phyloP scores from a whole-genome alignment of 768 basidiomycete genomes.

The Suillus brevipes region DNA sequence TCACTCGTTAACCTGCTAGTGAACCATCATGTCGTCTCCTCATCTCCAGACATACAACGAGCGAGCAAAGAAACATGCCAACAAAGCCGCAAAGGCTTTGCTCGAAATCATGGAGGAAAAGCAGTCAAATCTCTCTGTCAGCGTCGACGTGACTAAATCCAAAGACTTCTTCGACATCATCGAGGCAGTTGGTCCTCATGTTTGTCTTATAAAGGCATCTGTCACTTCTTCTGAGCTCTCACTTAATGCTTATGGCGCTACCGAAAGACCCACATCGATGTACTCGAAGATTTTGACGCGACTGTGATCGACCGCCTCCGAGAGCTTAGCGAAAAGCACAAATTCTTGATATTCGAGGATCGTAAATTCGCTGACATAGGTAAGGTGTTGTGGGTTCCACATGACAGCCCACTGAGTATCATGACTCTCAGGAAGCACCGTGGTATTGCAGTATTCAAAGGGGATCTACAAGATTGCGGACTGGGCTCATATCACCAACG shows the following conservation, averaged over 20 bases:
- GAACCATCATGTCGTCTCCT: slow-evolving; percentile 33
- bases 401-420: slow-evolving; percentile 6
- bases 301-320: slow-evolving; percentile 69
- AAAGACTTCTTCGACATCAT: slow-evolving; percentile 82
- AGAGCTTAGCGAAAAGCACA: slow-evolving; percentile 72
- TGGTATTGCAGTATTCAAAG: slow-evolving; percentile 89
- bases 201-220: slow-evolving; percentile 91
- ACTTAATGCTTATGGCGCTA: slow-evolving; percentile 26
- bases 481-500: slow-evolving; percentile 98
- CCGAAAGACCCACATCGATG: slow-evolving; percentile 91
- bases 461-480: slow-evolving; percentile 91
- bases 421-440: slow-evolving; percentile 82
- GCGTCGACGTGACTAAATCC: slow-evolving; percentile 87
- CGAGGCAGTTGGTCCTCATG: slow-evolving; percentile 83
- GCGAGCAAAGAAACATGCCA: slow-evolving; percentile 57
- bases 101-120: slow-evolving; percentile 85
- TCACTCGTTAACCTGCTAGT: slow-evolving; percentile 5
- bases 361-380: slow-evolving; percentile 99
- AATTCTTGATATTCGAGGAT: slow-evolving; percentile 98
- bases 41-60: slow-evolving; percentile 58
- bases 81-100: slow-evolving; percentile 77
- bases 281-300: slow-evolving; percentile 87
- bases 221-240: slow-evolving; percentile 12
- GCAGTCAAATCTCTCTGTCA: slow-evolving; percentile 89
- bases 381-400: slow-evolving; percentile 33